Evolutionary conservation across 2,329 filamentous ascomycete genomes (phyloP), one percentile per base, ranked within the genome.

Genomic region (Nothophaeocryptopus gaeumannii): DNA sequence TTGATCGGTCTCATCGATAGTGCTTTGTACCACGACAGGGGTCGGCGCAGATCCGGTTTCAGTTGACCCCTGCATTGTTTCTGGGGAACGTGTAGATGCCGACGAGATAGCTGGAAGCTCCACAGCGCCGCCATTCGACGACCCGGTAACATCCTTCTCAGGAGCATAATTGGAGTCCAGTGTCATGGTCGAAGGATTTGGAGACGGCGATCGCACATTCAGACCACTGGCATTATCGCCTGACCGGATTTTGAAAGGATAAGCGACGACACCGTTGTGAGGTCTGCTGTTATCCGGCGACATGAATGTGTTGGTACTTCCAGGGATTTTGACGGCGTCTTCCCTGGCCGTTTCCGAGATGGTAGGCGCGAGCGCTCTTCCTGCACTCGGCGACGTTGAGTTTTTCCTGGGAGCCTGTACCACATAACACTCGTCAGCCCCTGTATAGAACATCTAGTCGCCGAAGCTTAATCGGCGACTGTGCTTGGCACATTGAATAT

Each of bases 251-350:
- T 80, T 86, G 63, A 91, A 91, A 0, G 87, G 87, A 58, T 88
- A 78, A 0, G 87, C 85, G 20, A 89, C 80, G 0, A 85, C 84
- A 14, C 81, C 82, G 5, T 86, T 74, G 39, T 82, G 83, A 0
- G 86, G 84, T 2, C 86, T 74, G 62, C 84, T 86, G 5, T 80
- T 80, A 73, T 54, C 76, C 68, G 38, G 78, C 60, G 62, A 74
- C 8, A 74, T 76, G 29, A 74, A 70, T 0, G 77, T 70, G 1
- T 74, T 71, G 2, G 74, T 64, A 0, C 70, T 73, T 2, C 54
- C 61, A 5, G 56, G 63, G 15, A 61, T 61, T 36, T 59, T 59
- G 31, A 56, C 52, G 26, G 51, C 51, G 20, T 56, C 55, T 39
- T 53, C 46, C 41, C 42, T 58, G 45, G 43, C 45, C 36, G 53